phyloP scores from a whole-genome alignment of 768 basidiomycete genomes.

The Russula vinacea region DNA sequence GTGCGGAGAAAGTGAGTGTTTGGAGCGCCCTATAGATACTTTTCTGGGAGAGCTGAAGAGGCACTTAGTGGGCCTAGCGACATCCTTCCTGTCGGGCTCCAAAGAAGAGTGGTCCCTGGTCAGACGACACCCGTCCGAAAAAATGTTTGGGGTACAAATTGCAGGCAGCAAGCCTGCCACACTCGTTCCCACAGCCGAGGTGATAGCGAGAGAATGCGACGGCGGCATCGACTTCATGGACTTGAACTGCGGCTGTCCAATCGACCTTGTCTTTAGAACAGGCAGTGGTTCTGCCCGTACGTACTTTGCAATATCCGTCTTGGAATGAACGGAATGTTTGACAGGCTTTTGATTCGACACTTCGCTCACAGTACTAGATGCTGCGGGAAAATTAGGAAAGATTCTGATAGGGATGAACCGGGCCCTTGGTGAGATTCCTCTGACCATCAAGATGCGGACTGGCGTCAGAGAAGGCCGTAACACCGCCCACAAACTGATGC shows the following conservation, averaged over 20 bases:
- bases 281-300: conserved; percentile 87
- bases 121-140: conserved; percentile 81
- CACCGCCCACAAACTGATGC: conserved; percentile 87
- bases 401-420: conserved; percentile 89
- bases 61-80: conserved; percentile 85
- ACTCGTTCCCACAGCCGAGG: conserved; percentile 78
- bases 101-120: conserved; percentile 95
- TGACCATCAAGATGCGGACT: conserved; percentile 89
- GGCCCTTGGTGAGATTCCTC: conserved; percentile 85
- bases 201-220: conserved; percentile 65
- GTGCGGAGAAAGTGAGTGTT: conserved; percentile 77
- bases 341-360: neutral
- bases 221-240: conserved; percentile 85
- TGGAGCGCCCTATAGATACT: neutral
- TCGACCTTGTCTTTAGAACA: conserved; percentile 89
- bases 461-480: conserved; percentile 89
- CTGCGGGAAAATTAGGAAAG: conserved; percentile 76
- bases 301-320: conserved; percentile 36
- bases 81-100: conserved; percentile 82
- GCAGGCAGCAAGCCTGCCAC: conserved; percentile 83
- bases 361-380: conserved; percentile 65
- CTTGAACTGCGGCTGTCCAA: conserved; percentile 95
- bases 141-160: conserved; percentile 86
- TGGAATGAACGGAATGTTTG: neutral
- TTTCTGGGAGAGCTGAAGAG: neutral